These are phyloP conservation scores for Aquilaria yunnanensis DNA, from an alignment of 345 rosid genomes.

Conservation along the genomic window DNA sequence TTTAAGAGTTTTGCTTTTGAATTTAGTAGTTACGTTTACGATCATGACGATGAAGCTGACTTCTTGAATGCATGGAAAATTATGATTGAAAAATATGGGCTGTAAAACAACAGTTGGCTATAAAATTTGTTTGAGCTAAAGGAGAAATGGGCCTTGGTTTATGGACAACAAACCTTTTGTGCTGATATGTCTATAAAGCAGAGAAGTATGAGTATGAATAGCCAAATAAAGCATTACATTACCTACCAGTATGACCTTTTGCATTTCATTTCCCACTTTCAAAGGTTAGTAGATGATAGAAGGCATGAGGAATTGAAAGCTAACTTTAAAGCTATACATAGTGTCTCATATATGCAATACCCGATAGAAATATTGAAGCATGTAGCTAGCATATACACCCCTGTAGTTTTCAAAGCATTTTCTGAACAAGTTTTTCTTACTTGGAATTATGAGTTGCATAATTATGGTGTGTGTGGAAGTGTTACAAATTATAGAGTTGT, in stretches of 20 bases:
- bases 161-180: constrained; percentile 23
- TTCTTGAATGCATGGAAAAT: constrained; percentile 27
- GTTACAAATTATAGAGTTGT: constrained; percentile 21
- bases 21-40: constrained; percentile 23
- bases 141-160: constrained; percentile 32
- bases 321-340: constrained; percentile 16
- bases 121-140: constrained; percentile 19
- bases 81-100: constrained; percentile 23
- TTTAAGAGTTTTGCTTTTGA: constrained; percentile 21
- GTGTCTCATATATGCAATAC: constrained; percentile 21
- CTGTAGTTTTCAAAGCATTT: constrained; percentile 22
- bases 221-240: constrained; percentile 22
- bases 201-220: constrained; percentile 15
- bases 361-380: constrained; percentile 28
- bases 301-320: constrained; percentile 29
- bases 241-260: constrained; percentile 24
- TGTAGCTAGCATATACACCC: constrained; percentile 22
- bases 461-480: constrained; percentile 14
- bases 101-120: constrained; percentile 26
- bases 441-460: constrained; percentile 23
- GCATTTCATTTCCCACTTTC: constrained; percentile 23
- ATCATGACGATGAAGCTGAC: constrained; percentile 25
- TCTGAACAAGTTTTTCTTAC: constrained; percentile 27
- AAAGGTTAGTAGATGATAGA: constrained; percentile 24
- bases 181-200: constrained; percentile 21